Base-by-base conservation (phyloP, 1,284 basidiomycete species). In the Puccinia polysora region DNA sequence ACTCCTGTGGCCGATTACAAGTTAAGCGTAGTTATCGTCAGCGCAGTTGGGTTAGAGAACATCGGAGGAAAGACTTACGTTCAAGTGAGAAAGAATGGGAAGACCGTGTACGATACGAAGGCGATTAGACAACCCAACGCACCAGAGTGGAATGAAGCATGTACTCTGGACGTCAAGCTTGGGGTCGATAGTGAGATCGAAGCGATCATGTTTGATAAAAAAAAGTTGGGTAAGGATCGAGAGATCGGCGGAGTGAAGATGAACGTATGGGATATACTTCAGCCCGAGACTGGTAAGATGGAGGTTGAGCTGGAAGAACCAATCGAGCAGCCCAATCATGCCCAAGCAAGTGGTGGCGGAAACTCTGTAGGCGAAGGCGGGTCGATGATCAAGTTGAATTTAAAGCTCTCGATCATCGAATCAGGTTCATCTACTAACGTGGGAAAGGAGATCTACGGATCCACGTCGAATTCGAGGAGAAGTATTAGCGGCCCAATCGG, bases 51-150 rank as follows among this genome's bases (percentile, higher is more conserved):
- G 18, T 18, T 70, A 25, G 68, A 70, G 32, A 70, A 53, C 43
- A 10, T 58, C 14, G 68, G 58, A 14, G 32, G 40, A 14, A 70
- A 70, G 47, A 50, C 47, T 8, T 70, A 70, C 53, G 45, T 70
- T 5, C 45, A 60, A 25, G 34, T 70, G 12, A 60, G 30, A 30
- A 12, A 47, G 55, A 70, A 70, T 34, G 68, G 20, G 7, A 70
- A 70, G 36, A 15, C 47, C 15, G 45, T 70, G 2, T 43, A 49
- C 36, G 68, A 70, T 36, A 70, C 68, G n/a, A 70, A 70, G 47
- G 30, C 58, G 6, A 62, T 60, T 23, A 25, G 68, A n/a, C 45
- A 59, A n/a, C 50, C 45, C 0, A 40, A 14, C 32, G 38, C 56
- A 15, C 60, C 60, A 2, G 28, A 10, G 2, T 63, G 60, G 60